A percentile compares a stretch with the other conserved stretches of the same genome.
phyloP scores from a whole-genome alignment of 169 alveolate species.

The Eimeria maxima region DNA sequence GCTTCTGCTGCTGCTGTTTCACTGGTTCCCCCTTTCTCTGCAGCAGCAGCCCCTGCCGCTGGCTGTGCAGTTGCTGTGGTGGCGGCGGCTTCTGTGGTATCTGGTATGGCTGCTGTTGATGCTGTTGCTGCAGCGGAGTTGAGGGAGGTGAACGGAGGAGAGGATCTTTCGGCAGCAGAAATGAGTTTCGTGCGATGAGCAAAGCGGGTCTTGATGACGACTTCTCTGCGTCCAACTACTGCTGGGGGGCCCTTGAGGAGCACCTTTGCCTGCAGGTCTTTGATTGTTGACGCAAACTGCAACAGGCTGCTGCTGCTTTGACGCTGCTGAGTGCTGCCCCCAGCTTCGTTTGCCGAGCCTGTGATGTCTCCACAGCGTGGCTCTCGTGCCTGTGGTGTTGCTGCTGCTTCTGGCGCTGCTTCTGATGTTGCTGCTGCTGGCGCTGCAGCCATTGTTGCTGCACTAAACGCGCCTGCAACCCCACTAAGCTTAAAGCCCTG shows the following conservation, averaged over 20 bases:
- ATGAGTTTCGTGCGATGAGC: slow-evolving; percentile 57
- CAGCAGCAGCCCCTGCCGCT: background rate
- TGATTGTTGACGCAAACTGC: slow-evolving; percentile 1
- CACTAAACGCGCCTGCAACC: background rate
- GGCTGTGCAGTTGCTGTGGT: background rate
- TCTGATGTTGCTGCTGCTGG: background rate
- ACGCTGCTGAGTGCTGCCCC: background rate
- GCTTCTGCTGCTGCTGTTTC: background rate
- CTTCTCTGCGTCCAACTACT: slow-evolving; percentile 21
- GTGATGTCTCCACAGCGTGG: background rate
- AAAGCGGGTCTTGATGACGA: slow-evolving; percentile 30
- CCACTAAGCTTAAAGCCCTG: slow-evolving; percentile 6
- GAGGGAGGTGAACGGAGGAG: background rate
- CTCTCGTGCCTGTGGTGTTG: background rate
- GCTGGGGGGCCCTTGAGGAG: background rate
- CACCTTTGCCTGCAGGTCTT: background rate
- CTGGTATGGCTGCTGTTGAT: background rate
- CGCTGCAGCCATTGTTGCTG: background rate
- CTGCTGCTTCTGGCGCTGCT: background rate
- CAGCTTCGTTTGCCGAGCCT: background rate
- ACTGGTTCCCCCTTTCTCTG: no score
- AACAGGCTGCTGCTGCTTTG: background rate
- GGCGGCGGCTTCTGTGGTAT: no score
- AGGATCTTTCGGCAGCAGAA: background rate
- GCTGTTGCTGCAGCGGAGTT: background rate